Conservation (phyloP, 805 yeast species). For the Yamadazyma laniorum region DNA sequence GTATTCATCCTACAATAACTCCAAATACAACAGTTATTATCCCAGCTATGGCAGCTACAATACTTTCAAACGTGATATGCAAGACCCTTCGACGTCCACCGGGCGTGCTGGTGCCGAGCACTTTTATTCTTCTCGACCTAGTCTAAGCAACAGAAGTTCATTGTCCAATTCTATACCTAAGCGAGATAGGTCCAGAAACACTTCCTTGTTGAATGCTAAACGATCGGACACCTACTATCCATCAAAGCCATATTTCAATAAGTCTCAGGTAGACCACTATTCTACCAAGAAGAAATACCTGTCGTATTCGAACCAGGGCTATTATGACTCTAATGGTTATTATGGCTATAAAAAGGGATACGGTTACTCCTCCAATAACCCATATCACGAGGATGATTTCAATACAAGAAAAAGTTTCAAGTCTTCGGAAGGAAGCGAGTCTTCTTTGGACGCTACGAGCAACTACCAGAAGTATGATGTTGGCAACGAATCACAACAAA, state of each 20-base stretch:
- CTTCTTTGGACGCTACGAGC: too few relatives aligned
- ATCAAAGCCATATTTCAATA: conserved; percentile 14
- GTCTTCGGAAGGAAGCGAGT: neutral
- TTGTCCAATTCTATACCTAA: conserved; percentile 24
- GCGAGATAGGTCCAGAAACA: conserved; percentile 12
- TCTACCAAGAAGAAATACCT: conserved; percentile 11
- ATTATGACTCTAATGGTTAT: conserved; percentile 2
- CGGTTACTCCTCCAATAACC: neutral
- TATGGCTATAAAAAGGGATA: conserved; percentile 1
- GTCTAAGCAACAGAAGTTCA: conserved; percentile 19
- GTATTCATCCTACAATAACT: conserved; percentile 11
- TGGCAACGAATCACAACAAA: too few relatives aligned
- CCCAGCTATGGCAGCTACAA: conserved; percentile 24
- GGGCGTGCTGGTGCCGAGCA: neutral
- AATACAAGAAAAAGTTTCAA: neutral
- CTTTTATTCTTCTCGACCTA: conserved; percentile 11
- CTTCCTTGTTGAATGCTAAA: conserved; percentile 21
- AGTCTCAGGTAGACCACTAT: conserved; percentile 17
- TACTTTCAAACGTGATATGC: conserved; percentile 13
- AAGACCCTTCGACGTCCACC: conserved; percentile 3
- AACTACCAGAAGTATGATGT: neutral
- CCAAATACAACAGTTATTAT: conserved; percentile 17
- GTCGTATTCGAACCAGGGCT: neutral
- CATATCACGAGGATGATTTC: conserved; percentile 5
- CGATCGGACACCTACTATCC: conserved; percentile 31